Percentiles rank a stretch among this genome's conserved stretches.
These are phyloP conservation scores for Sporisorium reilianum DNA, from an alignment of 1,284 basidiomycete species.

Conservation along the genomic window DNA sequence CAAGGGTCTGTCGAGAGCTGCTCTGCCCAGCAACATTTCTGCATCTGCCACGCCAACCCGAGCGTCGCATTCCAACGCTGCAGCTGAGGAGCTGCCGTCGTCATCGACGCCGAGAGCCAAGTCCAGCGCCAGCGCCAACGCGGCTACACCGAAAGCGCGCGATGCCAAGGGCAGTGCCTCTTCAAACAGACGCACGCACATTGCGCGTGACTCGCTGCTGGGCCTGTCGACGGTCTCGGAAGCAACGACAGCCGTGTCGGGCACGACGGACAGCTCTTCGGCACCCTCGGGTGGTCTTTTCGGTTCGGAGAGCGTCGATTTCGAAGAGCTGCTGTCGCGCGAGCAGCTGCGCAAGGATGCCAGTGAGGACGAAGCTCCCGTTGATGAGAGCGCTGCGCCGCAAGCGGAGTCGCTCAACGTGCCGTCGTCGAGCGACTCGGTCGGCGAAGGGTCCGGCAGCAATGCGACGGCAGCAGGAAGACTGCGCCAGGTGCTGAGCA, in stretches of 20 bases:
- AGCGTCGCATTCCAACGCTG: constrained; percentile 6
- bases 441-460: background rate
- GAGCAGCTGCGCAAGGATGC: constrained; percentile 24
- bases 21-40: background rate
- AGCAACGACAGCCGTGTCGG: constrained; percentile 34
- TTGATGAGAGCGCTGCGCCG: no score
- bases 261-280: constrained; percentile 22
- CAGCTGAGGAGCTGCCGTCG: constrained; percentile 19
- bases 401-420: background rate
- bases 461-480: constrained; percentile 27
- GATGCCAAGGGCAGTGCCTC: constrained; percentile 1
- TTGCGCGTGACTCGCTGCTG: constrained; percentile 36
- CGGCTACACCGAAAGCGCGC: constrained; percentile 27
- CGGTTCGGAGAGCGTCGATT: constrained; percentile 48
- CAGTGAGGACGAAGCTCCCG: constrained; percentile 1
- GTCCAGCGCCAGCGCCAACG: background rate
- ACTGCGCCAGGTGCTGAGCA: constrained; percentile 50
- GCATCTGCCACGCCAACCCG: constrained; percentile 31
- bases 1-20: constrained; percentile 42
- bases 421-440: constrained; percentile 1
- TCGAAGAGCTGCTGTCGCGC: constrained; percentile 36
- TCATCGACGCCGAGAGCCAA: constrained; percentile 34
- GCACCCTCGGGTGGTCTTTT: constrained; percentile 34
- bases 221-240: constrained; percentile 47
- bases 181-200: constrained; percentile 18